Base-by-base conservation (phyloP, 257 asterid species). In the Cinchona pubescens region DNA sequence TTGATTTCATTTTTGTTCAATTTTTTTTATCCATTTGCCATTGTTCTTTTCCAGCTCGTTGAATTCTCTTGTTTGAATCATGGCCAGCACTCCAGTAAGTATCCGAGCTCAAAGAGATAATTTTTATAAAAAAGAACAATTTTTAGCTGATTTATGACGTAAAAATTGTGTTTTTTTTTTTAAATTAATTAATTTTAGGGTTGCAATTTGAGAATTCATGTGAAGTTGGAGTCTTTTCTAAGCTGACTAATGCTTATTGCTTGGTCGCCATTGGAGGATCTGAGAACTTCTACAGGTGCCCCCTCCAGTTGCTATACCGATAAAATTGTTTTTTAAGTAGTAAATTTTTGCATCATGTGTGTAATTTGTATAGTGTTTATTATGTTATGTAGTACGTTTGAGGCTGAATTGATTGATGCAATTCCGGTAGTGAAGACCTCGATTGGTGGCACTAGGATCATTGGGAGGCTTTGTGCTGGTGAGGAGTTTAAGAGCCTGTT, bases 211-310 rank as follows among this genome's bases (percentile, higher is more conserved):
- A 94, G 88, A 94, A 94, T 80, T 89, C 89, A 29, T 78, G 95
- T 62, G 98, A 94, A 66, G 69, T 94, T 86, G 98, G 98, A 68
- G 98, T 94, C 29, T 94, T 92, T 45, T 86, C 98, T 11, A 94
- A 94, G 92, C 90, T 94, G 67, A 94, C 98, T 59, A 94, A 92
- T 85, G 98, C 97, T 3, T 94, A 92, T 76, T 94, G 98, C 77
- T 85, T 94, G 82, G 97, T 94, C 38, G 97, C 97, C 1, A 92
- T 87, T 72, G 98, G 98, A 46, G 97, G 98, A 60, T 94, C 98
- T 67, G 98, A 94, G 74, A 94, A 90, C 83, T 94, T 92, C 78
- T 94, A 92, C 90, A 94, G 96, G 98, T 82, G 56, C 68, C 43
- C 48, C 32, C 35, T 13, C 6, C 3, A 11, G 21, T 55, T 37